Base-by-base conservation (phyloP, 441 rosid genomes). In the Syzygium syzygioides region DNA sequence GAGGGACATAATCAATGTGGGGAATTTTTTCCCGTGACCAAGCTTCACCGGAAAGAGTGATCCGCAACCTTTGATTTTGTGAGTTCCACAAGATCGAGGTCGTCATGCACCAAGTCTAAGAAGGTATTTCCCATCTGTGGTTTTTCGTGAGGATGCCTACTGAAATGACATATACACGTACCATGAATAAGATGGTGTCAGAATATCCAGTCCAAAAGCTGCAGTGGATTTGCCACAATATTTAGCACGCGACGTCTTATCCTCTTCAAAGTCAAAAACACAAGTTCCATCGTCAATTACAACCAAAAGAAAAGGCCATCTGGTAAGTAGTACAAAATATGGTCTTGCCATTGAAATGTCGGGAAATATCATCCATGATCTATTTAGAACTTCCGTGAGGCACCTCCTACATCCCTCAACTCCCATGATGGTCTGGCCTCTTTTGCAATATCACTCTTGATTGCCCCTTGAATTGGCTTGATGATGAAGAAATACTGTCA, bases 391-490 rank as follows among this genome's bases (percentile, higher is more conserved):
- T 76, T 76, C 83, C 83, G 52, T 23, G 79, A 68, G 48, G 79
- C 50, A 13, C 52, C 83, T 76, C 90, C 85, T 30, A 54, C n/a
- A 85, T 87, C 87, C 28, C 90, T 90, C 86, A 87, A 86, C 89
- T 86, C 94, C 94, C 94, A 96, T 54, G 92, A 76, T 89, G 93
- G 93, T 90, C 87, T 94, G 64, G 94, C 93, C 68, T 94, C 95
- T 28, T 79, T 89, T 6, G 91, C 94, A 88, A 96, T 91, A 87
- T 97, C 99, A 86, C 86, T 89, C 91, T 92, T 94, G 88, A 97
- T 97, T 41, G 96, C 95, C 76, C 88, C 90, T 91, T 95, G 97
- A 89, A 97, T 96, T 93, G 93, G 91, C 92, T 95, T 94, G 87
- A 94, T 89, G 86, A 96, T 26, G 87, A 95, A 86, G 68, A 88